Base-by-base conservation (phyloP, 768 basidiomycete genomes). In the Chalciporus pseudorubinellus region DNA sequence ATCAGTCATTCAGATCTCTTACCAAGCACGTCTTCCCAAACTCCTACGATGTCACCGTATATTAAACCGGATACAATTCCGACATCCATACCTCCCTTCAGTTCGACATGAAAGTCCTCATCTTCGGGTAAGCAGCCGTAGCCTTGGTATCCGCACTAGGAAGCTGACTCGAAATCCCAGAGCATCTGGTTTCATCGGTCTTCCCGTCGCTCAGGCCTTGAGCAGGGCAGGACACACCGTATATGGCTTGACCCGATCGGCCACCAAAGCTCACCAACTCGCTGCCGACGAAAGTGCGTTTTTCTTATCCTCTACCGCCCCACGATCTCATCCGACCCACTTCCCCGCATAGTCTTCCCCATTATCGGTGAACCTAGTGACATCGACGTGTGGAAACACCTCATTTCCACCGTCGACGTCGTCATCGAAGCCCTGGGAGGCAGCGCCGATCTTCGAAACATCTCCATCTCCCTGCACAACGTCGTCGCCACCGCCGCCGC, bases 221-320 rank as follows among this genome's bases (percentile, higher is more conserved):
- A 62, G 66, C 12, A 57, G 70, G 42, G 66, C 59, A 6, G 72
- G 71, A 0, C 70, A 73, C 41, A 66, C 58, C 28, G 70, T 71
- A 10, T 70, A 70, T 31, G 70, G 72, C 2, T 48, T 58, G 14
- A 71, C 70, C 6, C 64, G 72, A 43, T 68, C 67, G 2, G 21
- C 46, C 13, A 40, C 39, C 6, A 65, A 64, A 24, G 63, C 57
- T 1, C 57, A 56, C 11, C 50, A 49, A 19, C 52, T 73, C 3
- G 59, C 61, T 18, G 56, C 56, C 5, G 50, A 68, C 12, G 71
- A 72, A 51, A 59, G 61, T 58, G 19, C 7, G 57, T 29, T 14
- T 16, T 6, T 36, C 34, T 14, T 6, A 6, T n/a, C 31, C 8
- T 19, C 29, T n/a, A 10, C 6, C 10, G 29, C 16, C 18, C 42